Percentiles rank a stretch among this genome's conserved stretches.
Evolutionary conservation across 805 yeast genomes (phyloP).

Genomic region (Candida cerambycidarum): DNA sequence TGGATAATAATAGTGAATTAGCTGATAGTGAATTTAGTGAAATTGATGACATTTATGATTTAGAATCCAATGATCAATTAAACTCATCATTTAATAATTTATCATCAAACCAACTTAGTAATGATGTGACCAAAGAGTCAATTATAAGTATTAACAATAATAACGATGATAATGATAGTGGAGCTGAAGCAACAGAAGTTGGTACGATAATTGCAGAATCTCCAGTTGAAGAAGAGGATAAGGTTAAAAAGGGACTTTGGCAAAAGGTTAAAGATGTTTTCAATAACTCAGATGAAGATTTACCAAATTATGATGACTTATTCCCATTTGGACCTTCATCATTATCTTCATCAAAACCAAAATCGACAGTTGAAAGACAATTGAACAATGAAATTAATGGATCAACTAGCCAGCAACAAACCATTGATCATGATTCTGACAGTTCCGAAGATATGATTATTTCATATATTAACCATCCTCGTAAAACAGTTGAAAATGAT

Average conservation of each 20-base stretch:
- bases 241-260: constrained; percentile 33
- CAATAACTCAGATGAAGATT: constrained; percentile 30
- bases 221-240: constrained; percentile 8
- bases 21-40: constrained; percentile 28
- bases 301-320: constrained; percentile 75
- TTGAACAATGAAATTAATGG: constrained; percentile 21
- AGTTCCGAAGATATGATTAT: constrained; percentile 45
- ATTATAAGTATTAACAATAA: constrained; percentile 14
- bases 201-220: constrained; percentile 10
- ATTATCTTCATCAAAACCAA: constrained; percentile 28
- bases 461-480: constrained; percentile 42
- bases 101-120: no score
- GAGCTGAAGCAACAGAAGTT: constrained; percentile 15
- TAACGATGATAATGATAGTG: constrained; percentile 15
- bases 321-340: constrained; percentile 53
- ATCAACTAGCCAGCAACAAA: constrained; percentile 1
- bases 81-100: not conserved
- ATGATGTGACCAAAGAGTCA: not conserved
- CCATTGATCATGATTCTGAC: constrained; percentile 29
- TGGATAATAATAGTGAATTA: constrained; percentile 30
- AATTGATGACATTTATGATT: constrained; percentile 17
- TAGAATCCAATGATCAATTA: constrained; percentile 12
- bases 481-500: constrained; percentile 63
- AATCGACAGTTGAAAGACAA: constrained; percentile 30
- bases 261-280: constrained; percentile 44